Percentiles rank a stretch among this genome's conserved stretches.
Evolutionary conservation across 2,329 filamentous ascomycete species (phyloP).

Genomic region (Domatiomyces globalis): DNA sequence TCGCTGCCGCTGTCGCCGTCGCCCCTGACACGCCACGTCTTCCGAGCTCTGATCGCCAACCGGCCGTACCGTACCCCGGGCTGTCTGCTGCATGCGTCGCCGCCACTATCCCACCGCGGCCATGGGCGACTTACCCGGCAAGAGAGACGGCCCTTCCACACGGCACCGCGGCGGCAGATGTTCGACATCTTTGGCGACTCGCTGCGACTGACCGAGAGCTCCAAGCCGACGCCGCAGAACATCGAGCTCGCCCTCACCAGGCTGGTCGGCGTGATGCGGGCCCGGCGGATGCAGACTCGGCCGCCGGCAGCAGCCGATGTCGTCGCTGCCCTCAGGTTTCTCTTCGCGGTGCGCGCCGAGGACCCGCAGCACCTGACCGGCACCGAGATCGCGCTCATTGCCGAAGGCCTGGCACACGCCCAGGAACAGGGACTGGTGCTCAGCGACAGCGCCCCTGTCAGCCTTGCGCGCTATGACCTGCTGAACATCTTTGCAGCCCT

Average conservation of each 20-base stretch:
- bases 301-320: constrained; percentile 52
- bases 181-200: constrained; percentile 10
- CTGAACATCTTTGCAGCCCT: constrained; percentile 29
- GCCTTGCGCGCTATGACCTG: constrained; percentile 28
- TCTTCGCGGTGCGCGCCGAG: constrained; percentile 45
- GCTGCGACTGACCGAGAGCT: constrained; percentile 5
- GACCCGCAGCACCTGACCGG: constrained; percentile 42
- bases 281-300: constrained; percentile 48
- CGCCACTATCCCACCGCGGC: background rate
- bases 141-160: background rate
- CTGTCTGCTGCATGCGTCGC: constrained; percentile 3
- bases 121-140: background rate
- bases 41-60: constrained; percentile 32
- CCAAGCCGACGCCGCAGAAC: constrained; percentile 12
- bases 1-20: background rate
- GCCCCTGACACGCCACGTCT: constrained; percentile 29
- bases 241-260: constrained; percentile 14
- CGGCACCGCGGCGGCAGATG: constrained; percentile 9
- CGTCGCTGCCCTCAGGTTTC: constrained; percentile 47
- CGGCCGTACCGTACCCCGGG: constrained; percentile 23
- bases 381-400: constrained; percentile 49
- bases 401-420: constrained; percentile 49
- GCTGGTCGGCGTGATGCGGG: constrained; percentile 52
- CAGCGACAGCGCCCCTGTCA: constrained; percentile 22
- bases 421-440: constrained; percentile 23